Conservation (phyloP, 108 stramenopile genomes). For the Fistulifera pelliculosa region DNA sequence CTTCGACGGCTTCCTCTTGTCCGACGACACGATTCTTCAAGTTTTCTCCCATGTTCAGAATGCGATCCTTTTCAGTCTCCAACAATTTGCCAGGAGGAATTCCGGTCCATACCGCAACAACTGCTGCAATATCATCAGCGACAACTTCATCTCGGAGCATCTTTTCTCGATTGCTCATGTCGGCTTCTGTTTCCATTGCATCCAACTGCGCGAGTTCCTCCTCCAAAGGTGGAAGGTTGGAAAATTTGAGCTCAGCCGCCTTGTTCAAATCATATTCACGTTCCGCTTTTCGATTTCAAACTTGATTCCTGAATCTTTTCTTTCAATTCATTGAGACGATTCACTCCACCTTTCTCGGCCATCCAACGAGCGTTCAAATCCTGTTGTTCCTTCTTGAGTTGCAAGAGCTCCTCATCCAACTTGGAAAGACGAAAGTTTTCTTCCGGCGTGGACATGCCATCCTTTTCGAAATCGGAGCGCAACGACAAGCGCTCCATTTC, state of each 20-base stretch:
- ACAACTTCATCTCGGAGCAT: slow-evolving; percentile 89
- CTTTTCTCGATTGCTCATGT: slow-evolving; percentile 17
- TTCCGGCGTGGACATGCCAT: slow-evolving; percentile 13
- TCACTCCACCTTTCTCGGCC: slow-evolving; percentile 74
- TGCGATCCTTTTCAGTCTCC: slow-evolving; percentile 85
- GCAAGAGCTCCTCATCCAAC: slow-evolving; percentile 59
- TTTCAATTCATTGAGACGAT: slow-evolving; percentile 64
- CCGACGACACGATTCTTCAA: slow-evolving; percentile 85
- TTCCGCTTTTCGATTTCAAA: slow-evolving; percentile 89
- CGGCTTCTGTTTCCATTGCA: slow-evolving; percentile 20
- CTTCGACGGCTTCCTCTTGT: slow-evolving; percentile 88
- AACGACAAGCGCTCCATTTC: slow-evolving; percentile 93
- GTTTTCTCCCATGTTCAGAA: slow-evolving; percentile 85
- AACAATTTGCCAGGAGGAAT: slow-evolving; percentile 85
- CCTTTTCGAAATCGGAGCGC: slow-evolving; percentile 62
- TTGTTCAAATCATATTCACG: slow-evolving; percentile 89
- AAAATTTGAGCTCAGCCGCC: slow-evolving; percentile 93
- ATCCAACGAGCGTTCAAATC: slow-evolving; percentile 78
- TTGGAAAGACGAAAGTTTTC: slow-evolving; percentile 47
- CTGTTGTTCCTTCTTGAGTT: slow-evolving; percentile 61
- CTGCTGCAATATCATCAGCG: slow-evolving; percentile 91
- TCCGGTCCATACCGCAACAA: slow-evolving; percentile 91
- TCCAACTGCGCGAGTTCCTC: slow-evolving; percentile 50
- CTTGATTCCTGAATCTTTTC: slow-evolving; percentile 82
- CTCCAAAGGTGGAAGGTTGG: slow-evolving; percentile 74